These are phyloP conservation scores for Sutorius eximius DNA, from an alignment of 1,284 basidiomycete genomes.

Conservation along the genomic window DNA sequence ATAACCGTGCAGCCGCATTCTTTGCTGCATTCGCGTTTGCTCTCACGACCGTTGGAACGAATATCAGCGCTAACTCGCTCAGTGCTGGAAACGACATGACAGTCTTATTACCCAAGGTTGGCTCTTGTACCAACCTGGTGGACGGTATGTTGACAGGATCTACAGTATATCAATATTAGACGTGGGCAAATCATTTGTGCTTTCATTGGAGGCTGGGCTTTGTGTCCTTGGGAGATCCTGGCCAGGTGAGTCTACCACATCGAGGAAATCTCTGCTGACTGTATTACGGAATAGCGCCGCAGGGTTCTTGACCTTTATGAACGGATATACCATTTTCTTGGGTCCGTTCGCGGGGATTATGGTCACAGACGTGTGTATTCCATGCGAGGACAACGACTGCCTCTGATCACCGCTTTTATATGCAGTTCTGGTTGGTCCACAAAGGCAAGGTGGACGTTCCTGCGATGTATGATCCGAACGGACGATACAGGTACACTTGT, in stretches of 20 bases:
- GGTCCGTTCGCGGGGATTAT: constrained; percentile 76
- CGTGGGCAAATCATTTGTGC: constrained; percentile 67
- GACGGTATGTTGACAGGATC: background rate
- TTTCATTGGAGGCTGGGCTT: constrained; percentile 56
- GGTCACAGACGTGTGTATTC: constrained; percentile 60
- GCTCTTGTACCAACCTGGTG: background rate
- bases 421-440: constrained; percentile 70
- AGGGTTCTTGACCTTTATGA: constrained; percentile 59
- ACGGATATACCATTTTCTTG: constrained; percentile 70
- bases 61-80: constrained; percentile 66
- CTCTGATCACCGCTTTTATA: background rate
- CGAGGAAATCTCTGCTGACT: background rate
- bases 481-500: constrained; percentile 62
- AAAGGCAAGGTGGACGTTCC: constrained; percentile 64
- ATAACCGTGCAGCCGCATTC: constrained; percentile 68
- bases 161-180: constrained; percentile 49
- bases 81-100: constrained; percentile 68
- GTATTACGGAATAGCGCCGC: constrained; percentile 36
- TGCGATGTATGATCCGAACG: constrained; percentile 68
- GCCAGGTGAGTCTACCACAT: constrained; percentile 37
- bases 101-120: constrained; percentile 45
- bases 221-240: constrained; percentile 58
- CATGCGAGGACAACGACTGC: background rate
- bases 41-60: constrained; percentile 64
- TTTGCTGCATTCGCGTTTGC: constrained; percentile 60